Evolutionary conservation across 768 basidiomycete species (phyloP).

Genomic region (Clavulina sp.): DNA sequence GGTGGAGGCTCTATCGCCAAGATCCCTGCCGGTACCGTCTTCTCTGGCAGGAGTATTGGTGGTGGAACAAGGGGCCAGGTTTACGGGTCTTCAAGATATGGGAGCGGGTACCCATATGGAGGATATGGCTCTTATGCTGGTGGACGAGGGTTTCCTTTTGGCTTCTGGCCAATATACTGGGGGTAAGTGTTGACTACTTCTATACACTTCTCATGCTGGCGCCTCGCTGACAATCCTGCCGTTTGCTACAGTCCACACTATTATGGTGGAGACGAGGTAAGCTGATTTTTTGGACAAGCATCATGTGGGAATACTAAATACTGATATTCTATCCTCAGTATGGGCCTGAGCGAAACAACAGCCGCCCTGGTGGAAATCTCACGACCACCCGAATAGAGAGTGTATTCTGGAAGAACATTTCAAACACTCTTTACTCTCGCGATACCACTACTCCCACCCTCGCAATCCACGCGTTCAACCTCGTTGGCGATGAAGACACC

Average conservation of each 20-base stretch:
- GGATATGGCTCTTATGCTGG: conserved; percentile 4
- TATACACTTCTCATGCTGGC: conserved; percentile 1
- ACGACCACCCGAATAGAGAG: background rate
- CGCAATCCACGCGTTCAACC: conserved; percentile 2
- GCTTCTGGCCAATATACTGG: conserved; percentile 8
- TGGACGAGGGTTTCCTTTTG: conserved; percentile 6
- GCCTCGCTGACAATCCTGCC: too few species aligned
- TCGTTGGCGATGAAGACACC: conserved; percentile 7
- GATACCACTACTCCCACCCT: too few species aligned
- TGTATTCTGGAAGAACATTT: background rate
- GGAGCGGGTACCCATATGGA: too few species aligned
- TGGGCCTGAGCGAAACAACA: conserved; percentile 5
- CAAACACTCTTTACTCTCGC: background rate
- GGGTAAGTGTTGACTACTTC: conserved; percentile 1
- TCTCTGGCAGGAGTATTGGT: conserved; percentile 5
- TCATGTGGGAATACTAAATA: too few species aligned
- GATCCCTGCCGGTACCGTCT: conserved; percentile 2
- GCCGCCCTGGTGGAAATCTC: conserved; percentile 5
- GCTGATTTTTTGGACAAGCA: too few species aligned
- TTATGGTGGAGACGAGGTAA: conserved; percentile 1
- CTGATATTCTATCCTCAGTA: too few species aligned
- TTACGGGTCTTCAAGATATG: conserved; percentile 2
- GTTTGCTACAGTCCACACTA: background rate
- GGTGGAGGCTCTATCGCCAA: conserved; percentile 3
- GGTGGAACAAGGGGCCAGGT: conserved; percentile 7